Evolutionary conservation across 257 asterid genomes (phyloP).

Genomic region (Salvia splendens): DNA sequence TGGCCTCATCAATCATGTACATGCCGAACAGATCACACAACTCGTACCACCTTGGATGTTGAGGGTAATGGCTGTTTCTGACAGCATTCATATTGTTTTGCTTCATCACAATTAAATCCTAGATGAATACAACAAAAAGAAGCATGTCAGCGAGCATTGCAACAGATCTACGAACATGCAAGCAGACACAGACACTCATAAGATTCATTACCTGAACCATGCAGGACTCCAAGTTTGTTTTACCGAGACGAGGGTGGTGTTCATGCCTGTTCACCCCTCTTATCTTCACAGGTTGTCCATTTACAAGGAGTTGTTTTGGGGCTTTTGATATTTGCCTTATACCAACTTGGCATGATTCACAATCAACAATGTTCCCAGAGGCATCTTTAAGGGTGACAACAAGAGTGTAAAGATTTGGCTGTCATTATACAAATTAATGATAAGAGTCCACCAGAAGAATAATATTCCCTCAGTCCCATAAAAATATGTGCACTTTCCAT

Average conservation of each 20-base stretch:
- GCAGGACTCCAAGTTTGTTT: constrained; percentile 93
- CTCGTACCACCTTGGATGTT: constrained; percentile 96
- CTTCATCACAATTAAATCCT: constrained; percentile 96
- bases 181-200: constrained; percentile 26
- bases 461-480: background rate
- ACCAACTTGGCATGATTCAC: constrained; percentile 96
- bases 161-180: constrained; percentile 15
- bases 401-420: constrained; percentile 95
- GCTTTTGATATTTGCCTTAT: constrained; percentile 76
- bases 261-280: constrained; percentile 98
- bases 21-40: constrained; percentile 95
- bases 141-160: background rate
- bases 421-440: constrained; percentile 41
- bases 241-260: constrained; percentile 97
- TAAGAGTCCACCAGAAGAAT: constrained; percentile 25
- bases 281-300: constrained; percentile 87
- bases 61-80: constrained; percentile 97
- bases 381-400: constrained; percentile 86
- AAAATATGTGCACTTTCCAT: too few species aligned
- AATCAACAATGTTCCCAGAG: constrained; percentile 71
- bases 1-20: constrained; percentile 99
- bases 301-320: constrained; percentile 88
- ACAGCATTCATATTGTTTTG: constrained; percentile 92
- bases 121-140: constrained; percentile 25
- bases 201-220: constrained; percentile 78